These are phyloP conservation scores for Coemansia sp. DNA, from an alignment of 192 early-diverging fungal genomes.

Conservation along the genomic window DNA sequence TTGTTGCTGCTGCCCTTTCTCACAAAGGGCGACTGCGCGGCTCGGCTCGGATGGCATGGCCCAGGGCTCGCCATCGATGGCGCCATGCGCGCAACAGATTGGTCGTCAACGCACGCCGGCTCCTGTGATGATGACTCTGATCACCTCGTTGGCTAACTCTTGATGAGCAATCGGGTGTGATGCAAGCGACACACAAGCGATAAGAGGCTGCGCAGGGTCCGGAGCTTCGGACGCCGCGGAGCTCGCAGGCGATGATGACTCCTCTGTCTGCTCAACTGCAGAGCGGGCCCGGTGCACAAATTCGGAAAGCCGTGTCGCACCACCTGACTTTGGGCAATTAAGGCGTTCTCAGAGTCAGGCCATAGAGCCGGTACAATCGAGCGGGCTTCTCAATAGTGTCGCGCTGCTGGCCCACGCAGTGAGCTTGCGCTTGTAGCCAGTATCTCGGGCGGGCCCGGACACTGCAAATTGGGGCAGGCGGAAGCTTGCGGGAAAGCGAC, in stretches of 20 bases:
- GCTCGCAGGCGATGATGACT: conserved; percentile 1
- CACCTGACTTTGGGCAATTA: conserved; percentile 2
- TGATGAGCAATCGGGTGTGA: conserved; percentile 14
- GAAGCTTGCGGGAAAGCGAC: neutral
- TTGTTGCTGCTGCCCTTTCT: neutral
- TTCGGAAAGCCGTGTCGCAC: neutral
- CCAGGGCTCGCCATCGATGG: conserved; percentile 13
- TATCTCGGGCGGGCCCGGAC: neutral
- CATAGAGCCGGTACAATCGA: neutral
- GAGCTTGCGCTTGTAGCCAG: neutral
- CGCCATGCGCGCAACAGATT: conserved; percentile 11
- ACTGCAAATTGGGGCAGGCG: neutral
- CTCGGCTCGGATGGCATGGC: conserved; percentile 2
- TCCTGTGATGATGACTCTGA: neutral
- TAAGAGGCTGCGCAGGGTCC: conserved; percentile 2
- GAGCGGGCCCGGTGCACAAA: neutral
- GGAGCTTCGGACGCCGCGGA: conserved; percentile 1
- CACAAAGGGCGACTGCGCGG: conserved; percentile 1
- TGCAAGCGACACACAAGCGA: neutral
- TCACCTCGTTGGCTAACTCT: neutral
- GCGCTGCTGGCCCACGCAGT: neutral
- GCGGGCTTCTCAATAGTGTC: neutral
- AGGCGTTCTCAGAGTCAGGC: neutral
- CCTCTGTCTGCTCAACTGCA: neutral
- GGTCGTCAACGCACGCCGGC: neutral